A percentile compares a stretch with the other conserved stretches of the same genome.
These are phyloP conservation scores for Cyberlindnera nakhonratchasimensis DNA, from an alignment of 805 yeast species.

Conservation along the genomic window DNA sequence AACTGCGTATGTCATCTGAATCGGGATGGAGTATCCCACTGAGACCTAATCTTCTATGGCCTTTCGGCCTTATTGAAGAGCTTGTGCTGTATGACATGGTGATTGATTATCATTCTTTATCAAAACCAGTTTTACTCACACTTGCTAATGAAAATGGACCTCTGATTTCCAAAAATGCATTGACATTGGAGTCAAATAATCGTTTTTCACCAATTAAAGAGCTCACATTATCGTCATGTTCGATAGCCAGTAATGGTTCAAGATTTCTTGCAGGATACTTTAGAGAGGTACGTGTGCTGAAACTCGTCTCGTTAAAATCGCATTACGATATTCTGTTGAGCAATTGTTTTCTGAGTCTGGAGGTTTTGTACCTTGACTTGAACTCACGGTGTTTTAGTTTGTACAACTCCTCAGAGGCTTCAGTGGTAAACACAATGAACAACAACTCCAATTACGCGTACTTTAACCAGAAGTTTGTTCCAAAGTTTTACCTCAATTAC, in stretches of 20 bases:
- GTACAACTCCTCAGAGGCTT: conserved; percentile 19
- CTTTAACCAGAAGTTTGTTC: conserved; percentile 28
- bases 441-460: conserved; percentile 27
- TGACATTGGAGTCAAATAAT: conserved; percentile 13
- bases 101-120: conserved; percentile 40
- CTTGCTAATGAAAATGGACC: conserved; percentile 26
- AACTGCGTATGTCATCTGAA: conserved; percentile 40
- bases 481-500: conserved; percentile 28
- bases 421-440: conserved; percentile 21
- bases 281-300: conserved; percentile 35
- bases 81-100: conserved; percentile 44
- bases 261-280: conserved; percentile 38
- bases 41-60: conserved; percentile 42
- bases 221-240: conserved; percentile 33
- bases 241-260: conserved; percentile 36
- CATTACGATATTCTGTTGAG: conserved; percentile 47
- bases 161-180: conserved; percentile 19
- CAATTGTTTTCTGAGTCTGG: conserved; percentile 41
- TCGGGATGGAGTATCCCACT: conserved; percentile 53
- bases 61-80: conserved; percentile 43
- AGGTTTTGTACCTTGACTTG: conserved; percentile 44
- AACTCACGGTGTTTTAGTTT: conserved; percentile 42
- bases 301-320: conserved; percentile 37
- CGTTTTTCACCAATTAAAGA: conserved; percentile 35
- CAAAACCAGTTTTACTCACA: conserved; percentile 29